Evolutionary conservation across 164 flowering plant species (phyloP), one percentile per base, ranked within the genome.

Genomic region (Houttuynia cordata): DNA sequence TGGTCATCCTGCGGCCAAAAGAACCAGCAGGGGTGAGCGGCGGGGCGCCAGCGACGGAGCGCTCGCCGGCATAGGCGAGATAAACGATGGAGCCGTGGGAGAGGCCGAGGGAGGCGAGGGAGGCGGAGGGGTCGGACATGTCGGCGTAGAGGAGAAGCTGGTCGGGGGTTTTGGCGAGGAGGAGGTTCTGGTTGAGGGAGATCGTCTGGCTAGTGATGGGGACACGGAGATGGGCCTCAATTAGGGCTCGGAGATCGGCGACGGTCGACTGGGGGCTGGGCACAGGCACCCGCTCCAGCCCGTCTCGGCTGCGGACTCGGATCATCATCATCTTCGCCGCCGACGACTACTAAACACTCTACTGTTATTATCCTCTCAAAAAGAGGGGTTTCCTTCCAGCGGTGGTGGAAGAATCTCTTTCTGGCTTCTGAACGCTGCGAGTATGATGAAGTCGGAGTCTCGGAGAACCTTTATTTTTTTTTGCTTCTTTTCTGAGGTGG

Each of bases 1-100:
- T 82, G 25, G 96, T 92, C 96, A 92, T 92, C 83, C 82, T 92
- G 57, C 82, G 89, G 62, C 96, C 96, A 61, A 92, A 92, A 4
- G 88, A 81, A 0, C 96, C 96, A 8, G 91, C 78, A 0, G 88
- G 88, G 52, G 40, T 53, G 68, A 81, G 56, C 4, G 71, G 57
- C 22, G 96, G 62, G 20, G 53, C 53, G 0, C 87, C 86, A 4
- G 79, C 62, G 39, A 89, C 75, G 41, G 76, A 70, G 59, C 98
- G 84, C 63, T 82, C 85, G 25, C 94, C 91, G 3, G 83, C 86
- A 69, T 91, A 86, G 61, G 80, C 68, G 22, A 91, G 77, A 64
- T 73, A 87, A 37, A 88, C 64, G 10, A 92, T 73, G 30, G 98
- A 85, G 56, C 98, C 98, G 40, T 92, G 87, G 25, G 77, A 21